These are phyloP conservation scores for Leucaena leucocephala DNA, from an alignment of 306 rosid genomes.

Conservation along the genomic window DNA sequence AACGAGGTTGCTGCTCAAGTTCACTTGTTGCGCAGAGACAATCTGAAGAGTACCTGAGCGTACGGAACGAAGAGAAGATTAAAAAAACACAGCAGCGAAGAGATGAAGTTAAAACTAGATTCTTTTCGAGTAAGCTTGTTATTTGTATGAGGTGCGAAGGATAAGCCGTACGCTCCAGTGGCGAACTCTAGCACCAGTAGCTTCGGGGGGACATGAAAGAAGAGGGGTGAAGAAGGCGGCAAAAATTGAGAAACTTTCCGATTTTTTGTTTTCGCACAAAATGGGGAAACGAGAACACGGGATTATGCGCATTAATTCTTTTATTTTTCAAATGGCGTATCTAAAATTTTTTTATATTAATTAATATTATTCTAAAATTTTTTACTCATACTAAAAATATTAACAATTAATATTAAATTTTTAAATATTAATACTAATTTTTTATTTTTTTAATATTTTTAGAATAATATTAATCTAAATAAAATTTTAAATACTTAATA, in stretches of 20 bases:
- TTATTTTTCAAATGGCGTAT: too few relatives aligned
- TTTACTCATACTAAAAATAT: too few relatives aligned
- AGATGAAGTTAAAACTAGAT: conserved; percentile 29
- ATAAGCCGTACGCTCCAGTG: conserved; percentile 28
- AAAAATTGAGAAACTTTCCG: conserved; percentile 13
- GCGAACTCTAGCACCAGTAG: conserved; percentile 9
- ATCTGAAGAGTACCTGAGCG: conserved; percentile 9
- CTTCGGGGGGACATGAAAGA: conserved; percentile 30
- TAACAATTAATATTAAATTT: too few relatives aligned
- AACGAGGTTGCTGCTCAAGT: conserved; percentile 4
- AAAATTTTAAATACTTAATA: too few relatives aligned
- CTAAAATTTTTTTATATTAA: too few relatives aligned
- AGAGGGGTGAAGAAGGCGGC: conserved; percentile 32
- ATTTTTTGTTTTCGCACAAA: too few relatives aligned
- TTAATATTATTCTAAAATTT: too few relatives aligned
- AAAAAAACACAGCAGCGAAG: not conserved
- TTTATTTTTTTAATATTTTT: too few relatives aligned
- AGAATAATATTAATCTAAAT: too few relatives aligned
- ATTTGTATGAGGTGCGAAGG: conserved; percentile 37
- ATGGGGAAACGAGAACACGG: too few relatives aligned
- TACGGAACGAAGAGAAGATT: conserved; percentile 12
- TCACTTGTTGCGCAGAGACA: not conserved
- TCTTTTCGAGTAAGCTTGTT: not conserved
- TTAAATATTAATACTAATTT: too few relatives aligned
- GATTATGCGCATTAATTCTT: too few relatives aligned